Conservation (phyloP, 2,329 filamentous ascomycete genomes). For the Ilyonectria sp. region DNA sequence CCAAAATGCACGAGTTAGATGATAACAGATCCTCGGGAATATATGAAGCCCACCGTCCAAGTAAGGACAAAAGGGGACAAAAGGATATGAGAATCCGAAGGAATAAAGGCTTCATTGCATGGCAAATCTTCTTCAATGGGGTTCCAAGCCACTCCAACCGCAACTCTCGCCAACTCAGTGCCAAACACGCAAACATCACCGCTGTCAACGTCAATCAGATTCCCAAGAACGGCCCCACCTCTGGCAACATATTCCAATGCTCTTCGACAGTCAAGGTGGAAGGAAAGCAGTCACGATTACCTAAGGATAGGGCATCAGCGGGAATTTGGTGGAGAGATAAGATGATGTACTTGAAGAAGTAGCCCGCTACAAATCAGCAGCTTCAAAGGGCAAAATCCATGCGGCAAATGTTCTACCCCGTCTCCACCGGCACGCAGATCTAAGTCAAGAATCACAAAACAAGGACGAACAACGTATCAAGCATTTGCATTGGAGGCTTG, state of each 20-base stretch:
- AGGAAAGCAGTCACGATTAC: constrained; percentile 81
- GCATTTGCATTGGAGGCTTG: constrained; percentile 49
- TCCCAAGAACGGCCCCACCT: constrained; percentile 67
- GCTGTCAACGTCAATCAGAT: constrained; percentile 82
- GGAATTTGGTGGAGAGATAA: constrained; percentile 88
- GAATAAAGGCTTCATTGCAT: constrained; percentile 85
- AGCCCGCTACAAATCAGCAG: constrained; percentile 50
- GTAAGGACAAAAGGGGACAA: constrained; percentile 78
- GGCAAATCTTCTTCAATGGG: constrained; percentile 81
- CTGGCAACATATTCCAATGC: constrained; percentile 33
- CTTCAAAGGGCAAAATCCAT: background rate
- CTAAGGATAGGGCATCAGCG: constrained; percentile 82
- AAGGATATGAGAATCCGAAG: constrained; percentile 89
- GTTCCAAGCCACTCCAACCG: constrained; percentile 85
- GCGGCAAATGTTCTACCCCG: constrained; percentile 53
- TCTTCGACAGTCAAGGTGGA: constrained; percentile 49
- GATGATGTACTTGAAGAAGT: constrained; percentile 87
- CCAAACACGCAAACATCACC: constrained; percentile 84
- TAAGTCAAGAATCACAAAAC: constrained; percentile 85
- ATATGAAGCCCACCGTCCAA: constrained; percentile 84
- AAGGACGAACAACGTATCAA: constrained; percentile 86
- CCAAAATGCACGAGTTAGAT: constrained; percentile 60
- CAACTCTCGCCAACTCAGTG: constrained; percentile 83
- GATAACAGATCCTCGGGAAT: constrained; percentile 72
- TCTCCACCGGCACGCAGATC: constrained; percentile 83